Conservation (phyloP, 2,329 filamentous ascomycete genomes). For the Pseudonectria buxi region DNA sequence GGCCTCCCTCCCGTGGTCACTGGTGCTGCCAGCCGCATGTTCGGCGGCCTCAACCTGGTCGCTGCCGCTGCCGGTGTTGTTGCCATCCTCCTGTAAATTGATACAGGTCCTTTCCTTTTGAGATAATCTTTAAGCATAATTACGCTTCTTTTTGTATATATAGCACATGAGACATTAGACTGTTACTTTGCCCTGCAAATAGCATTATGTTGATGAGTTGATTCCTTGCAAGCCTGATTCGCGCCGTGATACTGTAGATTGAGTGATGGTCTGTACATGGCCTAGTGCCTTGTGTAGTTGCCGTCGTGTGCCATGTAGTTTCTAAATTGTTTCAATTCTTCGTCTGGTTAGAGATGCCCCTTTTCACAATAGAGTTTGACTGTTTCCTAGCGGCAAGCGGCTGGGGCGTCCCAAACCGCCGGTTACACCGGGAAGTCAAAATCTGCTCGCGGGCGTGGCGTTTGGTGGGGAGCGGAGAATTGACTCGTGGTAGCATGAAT, state of each 20-base stretch:
- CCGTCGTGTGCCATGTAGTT: too few relatives aligned
- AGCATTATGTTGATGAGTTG: conserved; percentile 21
- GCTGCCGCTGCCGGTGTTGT: conserved; percentile 28
- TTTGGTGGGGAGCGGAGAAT: too few relatives aligned
- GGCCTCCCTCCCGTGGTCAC: conserved; percentile 13
- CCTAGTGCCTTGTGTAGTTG: not conserved
- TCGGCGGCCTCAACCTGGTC: conserved; percentile 6
- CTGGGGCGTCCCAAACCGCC: too few relatives aligned
- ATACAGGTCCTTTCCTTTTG: conserved; percentile 13
- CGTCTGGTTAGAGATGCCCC: too few relatives aligned
- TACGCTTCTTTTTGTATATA: conserved; percentile 22
- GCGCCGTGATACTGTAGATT: too few relatives aligned
- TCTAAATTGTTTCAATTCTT: too few relatives aligned
- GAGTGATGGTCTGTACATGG: conserved; percentile 10
- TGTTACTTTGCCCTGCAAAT: conserved; percentile 14
- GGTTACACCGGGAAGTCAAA: too few relatives aligned
- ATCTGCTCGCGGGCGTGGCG: too few relatives aligned
- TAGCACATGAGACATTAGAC: conserved; percentile 20
- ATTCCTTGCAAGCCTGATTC: too few relatives aligned
- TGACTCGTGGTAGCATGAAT: too few relatives aligned
- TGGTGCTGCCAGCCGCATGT: conserved; percentile 11
- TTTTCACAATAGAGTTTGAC: too few relatives aligned
- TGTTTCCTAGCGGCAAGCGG: too few relatives aligned
- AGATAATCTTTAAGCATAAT: conserved; percentile 19
- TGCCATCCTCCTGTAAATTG: conserved; percentile 28